Percentiles rank a stretch among this genome's conserved stretches.
These are phyloP conservation scores for Arctium lappa DNA, from an alignment of 129 eudicot genomes.

Conservation along the genomic window DNA sequence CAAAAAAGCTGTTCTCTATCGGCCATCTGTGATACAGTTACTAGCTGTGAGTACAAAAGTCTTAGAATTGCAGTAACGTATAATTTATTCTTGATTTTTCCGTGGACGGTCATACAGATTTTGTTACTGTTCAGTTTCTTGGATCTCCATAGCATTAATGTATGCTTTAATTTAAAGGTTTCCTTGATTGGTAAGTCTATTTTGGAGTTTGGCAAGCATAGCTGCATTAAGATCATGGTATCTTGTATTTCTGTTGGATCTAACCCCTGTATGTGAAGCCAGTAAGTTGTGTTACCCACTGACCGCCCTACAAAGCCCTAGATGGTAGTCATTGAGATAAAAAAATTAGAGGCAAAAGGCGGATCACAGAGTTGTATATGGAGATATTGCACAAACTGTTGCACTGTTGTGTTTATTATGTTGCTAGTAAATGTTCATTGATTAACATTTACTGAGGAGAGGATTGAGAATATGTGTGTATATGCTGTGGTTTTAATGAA, in stretches of 20 bases:
- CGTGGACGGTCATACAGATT: not conserved
- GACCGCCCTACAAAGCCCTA: not conserved
- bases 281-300: not conserved
- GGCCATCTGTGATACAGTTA: conserved; percentile 82
- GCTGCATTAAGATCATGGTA: not conserved
- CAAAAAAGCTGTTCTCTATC: conserved; percentile 79
- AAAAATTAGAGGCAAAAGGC: not conserved
- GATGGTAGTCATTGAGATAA: not conserved
- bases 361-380: not conserved
- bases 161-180: not conserved
- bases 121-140: not conserved
- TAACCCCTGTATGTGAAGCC: not conserved
- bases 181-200: not conserved
- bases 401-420: not conserved
- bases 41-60: conserved; percentile 71
- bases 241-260: not conserved
- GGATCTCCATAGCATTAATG: not conserved
- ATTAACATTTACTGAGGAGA: not conserved
- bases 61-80: not conserved
- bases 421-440: not conserved
- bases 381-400: not conserved
- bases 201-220: not conserved
- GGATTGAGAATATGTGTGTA: not conserved
- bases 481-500: not conserved
- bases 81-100: not conserved